Conservation (phyloP, 805 yeast species). For the Myxozyma melibiosi region DNA sequence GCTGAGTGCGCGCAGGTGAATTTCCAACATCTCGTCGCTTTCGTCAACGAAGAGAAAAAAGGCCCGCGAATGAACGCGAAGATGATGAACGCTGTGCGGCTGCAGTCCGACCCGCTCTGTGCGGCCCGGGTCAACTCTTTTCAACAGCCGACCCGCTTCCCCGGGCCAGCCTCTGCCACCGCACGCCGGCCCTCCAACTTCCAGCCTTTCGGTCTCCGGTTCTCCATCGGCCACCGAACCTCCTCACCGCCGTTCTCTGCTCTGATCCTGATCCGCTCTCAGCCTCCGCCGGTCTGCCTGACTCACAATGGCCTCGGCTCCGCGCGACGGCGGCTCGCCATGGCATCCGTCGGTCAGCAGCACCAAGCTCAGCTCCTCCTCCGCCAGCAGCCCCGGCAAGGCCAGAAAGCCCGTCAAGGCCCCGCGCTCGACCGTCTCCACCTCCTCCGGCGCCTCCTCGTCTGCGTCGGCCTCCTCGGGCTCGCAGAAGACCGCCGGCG, state of each 20-base stretch:
- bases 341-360: neutral
- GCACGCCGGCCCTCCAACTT: neutral
- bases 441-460: slow-evolving; percentile 18
- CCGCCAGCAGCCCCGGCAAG: neutral
- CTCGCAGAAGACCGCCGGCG: neutral
- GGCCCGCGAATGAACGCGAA: neutral
- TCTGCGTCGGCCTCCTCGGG: slow-evolving; percentile 13
- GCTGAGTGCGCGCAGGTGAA: too few relatives aligned
- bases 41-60: neutral
- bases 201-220: too few relatives aligned
- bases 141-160: neutral
- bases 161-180: neutral
- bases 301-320: slow-evolving; percentile 7
- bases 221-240: too few relatives aligned
- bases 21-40: too few relatives aligned
- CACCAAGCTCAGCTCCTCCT: neutral
- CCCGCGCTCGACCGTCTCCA: slow-evolving; percentile 14
- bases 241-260: too few relatives aligned
- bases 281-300: neutral
- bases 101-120: neutral
- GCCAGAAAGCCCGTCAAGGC: neutral
- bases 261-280: neutral
- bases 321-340: slow-evolving; percentile 2
- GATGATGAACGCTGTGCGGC: slow-evolving; percentile 3
- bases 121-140: neutral